Percentiles rank a stretch among this genome's conserved stretches.
phyloP scores from a whole-genome alignment of 2,329 filamentous ascomycete species.

The Nemania sp. region DNA sequence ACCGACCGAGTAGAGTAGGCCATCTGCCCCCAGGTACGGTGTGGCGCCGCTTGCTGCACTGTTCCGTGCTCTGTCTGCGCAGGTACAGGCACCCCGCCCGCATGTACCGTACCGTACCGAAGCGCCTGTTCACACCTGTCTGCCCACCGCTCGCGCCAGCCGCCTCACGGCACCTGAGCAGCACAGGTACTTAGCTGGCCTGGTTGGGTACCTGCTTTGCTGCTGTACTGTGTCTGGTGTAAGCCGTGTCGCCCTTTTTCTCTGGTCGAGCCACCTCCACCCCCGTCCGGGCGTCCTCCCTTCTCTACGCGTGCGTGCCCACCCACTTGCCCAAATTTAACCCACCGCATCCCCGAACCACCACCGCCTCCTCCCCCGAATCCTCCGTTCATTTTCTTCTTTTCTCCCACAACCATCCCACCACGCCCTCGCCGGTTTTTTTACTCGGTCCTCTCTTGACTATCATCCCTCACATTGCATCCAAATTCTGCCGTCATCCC shows the following conservation, averaged over 20 bases:
- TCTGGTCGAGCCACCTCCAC: slow-evolving; percentile 36
- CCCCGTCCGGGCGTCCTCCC: slow-evolving; percentile 38
- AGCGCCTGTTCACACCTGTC: not conserved
- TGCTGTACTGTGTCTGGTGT: not conserved
- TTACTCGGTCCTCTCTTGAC: slow-evolving; percentile 31
- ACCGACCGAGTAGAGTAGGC: too few species aligned
- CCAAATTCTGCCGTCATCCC: not conserved
- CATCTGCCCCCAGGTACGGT: not conserved
- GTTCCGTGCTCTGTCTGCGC: not conserved
- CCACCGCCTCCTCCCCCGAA: slow-evolving; percentile 39
- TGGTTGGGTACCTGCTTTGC: not conserved
- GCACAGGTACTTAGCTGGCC: not conserved
- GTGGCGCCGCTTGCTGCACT: not conserved
- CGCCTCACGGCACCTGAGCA: not conserved
- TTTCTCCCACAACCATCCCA: slow-evolving; percentile 31
- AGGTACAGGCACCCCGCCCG: too few species aligned
- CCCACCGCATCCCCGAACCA: slow-evolving; percentile 41
- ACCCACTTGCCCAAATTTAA: slow-evolving; percentile 38
- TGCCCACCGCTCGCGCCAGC: not conserved
- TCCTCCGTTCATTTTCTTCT: slow-evolving; percentile 37
- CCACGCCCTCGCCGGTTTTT: slow-evolving; percentile 35
- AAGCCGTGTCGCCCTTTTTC: not conserved
- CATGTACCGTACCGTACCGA: not conserved
- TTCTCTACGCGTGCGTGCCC: slow-evolving; percentile 29
- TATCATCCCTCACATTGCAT: slow-evolving; percentile 1